phyloP scores from a whole-genome alignment of 495 filamentous ascomycete species.

The Lineolata rhizophorae region DNA sequence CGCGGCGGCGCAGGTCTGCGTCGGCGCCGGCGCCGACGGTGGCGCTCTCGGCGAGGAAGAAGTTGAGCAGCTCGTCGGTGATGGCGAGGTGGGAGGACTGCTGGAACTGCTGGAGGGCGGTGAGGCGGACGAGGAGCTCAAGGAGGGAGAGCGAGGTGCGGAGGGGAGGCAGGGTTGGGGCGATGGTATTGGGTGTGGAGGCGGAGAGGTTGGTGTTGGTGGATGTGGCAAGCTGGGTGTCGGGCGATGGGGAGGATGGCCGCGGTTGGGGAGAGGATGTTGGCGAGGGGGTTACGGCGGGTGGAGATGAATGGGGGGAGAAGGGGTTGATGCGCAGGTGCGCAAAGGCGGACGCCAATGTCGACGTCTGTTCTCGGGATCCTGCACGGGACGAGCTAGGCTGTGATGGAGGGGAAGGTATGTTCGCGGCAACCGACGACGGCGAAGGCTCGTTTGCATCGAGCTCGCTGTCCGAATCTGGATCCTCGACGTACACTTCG shows the following conservation, averaged over 20 bases:
- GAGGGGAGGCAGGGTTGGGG: constrained; percentile 19
- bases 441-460: constrained; percentile 23
- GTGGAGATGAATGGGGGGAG: constrained; percentile 12
- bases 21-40: constrained; percentile 51
- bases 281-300: constrained; percentile 5
- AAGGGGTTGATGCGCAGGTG: constrained; percentile 11
- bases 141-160: constrained; percentile 78
- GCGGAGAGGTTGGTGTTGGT: constrained; percentile 18
- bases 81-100: constrained; percentile 83
- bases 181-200: too few species aligned
- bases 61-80: constrained; percentile 82
- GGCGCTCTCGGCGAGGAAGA: constrained; percentile 73
- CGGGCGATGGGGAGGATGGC: constrained; percentile 5
- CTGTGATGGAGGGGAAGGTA: constrained; percentile 6
- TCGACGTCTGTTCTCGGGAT: constrained; percentile 17
- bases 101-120: constrained; percentile 88
- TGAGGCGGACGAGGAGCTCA: constrained; percentile 81
- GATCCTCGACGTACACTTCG: constrained; percentile 55
- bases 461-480: constrained; percentile 29
- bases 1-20: constrained; percentile 42
- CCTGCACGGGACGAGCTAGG: constrained; percentile 2
- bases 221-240: constrained; percentile 9
- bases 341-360: constrained; percentile 21
- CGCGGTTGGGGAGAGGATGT: constrained; percentile 7
- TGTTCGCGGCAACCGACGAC: too few species aligned